Conservation (phyloP, 2,329 filamentous ascomycete species). For the Colletotrichum tamarilloi region DNA sequence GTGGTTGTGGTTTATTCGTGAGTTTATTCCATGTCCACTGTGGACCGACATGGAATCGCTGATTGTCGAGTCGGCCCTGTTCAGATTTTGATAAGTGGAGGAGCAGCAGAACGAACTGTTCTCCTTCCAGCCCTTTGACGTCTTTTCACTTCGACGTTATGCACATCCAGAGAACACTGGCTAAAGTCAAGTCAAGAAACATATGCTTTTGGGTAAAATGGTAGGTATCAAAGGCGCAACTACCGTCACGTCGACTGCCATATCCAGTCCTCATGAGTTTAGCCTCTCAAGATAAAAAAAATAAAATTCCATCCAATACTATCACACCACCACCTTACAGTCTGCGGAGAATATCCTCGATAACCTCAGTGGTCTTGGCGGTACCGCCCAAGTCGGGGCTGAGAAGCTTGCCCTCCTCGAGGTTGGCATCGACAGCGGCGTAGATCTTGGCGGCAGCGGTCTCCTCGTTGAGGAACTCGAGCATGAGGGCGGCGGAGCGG, state of each 20-base stretch:
- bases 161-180: neutral
- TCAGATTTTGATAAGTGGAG: no score
- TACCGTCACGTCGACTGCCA: slow-evolving; percentile 23
- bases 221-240: slow-evolving; percentile 27
- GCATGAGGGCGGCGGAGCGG: slow-evolving; percentile 90
- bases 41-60: no score
- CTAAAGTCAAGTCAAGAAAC: neutral
- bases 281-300: neutral
- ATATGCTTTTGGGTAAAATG: slow-evolving; percentile 27
- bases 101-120: no score
- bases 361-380: slow-evolving; percentile 86
- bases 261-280: slow-evolving; percentile 18
- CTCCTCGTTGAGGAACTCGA: slow-evolving; percentile 93
- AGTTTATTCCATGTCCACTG: neutral
- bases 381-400: slow-evolving; percentile 92
- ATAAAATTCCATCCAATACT: neutral
- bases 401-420: slow-evolving; percentile 84
- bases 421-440: slow-evolving; percentile 87
- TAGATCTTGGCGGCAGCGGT: slow-evolving; percentile 91
- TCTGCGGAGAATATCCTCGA: slow-evolving; percentile 86
- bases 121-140: neutral
- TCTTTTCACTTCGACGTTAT: neutral
- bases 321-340: slow-evolving; percentile 62
- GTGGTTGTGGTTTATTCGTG: no score
- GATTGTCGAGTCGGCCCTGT: no score